A percentile compares a stretch with the other conserved stretches of the same genome.
These are phyloP conservation scores for Lentinula sp. DNA, from an alignment of 768 basidiomycete species.

Conservation along the genomic window DNA sequence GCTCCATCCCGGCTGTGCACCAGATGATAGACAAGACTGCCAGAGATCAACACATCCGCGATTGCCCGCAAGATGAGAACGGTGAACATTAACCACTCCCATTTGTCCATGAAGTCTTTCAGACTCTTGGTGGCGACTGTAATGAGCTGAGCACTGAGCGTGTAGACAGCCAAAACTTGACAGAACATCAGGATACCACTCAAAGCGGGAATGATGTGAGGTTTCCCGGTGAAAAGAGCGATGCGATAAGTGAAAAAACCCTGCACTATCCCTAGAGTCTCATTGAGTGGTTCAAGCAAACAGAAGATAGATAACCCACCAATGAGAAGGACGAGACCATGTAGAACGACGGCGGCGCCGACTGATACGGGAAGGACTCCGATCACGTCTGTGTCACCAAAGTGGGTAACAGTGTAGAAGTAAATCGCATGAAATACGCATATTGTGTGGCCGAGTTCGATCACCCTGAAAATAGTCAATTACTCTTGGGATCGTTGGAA, in stretches of 20 bases:
- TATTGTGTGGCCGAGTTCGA: neutral
- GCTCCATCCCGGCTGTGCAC: neutral
- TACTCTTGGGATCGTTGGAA: neutral
- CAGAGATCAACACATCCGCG: neutral
- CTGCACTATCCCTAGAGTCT: neutral
- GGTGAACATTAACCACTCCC: constrained; percentile 1
- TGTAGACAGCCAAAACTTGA: neutral
- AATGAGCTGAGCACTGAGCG: neutral
- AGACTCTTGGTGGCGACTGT: neutral
- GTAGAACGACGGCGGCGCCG: neutral
- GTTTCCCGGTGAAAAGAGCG: neutral
- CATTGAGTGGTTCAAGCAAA: neutral
- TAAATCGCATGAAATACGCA: neutral
- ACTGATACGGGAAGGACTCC: neutral
- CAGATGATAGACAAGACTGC: neutral
- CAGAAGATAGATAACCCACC: neutral
- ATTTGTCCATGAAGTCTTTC: neutral
- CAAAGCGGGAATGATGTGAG: neutral
- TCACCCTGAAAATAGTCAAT: neutral
- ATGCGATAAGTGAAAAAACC: neutral
- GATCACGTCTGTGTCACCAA: neutral
- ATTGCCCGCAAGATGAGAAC: neutral
- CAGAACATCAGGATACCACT: neutral
- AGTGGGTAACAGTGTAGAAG: constrained; percentile 1
- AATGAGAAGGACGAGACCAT: neutral